Evolutionary conservation across 2,329 filamentous ascomycete genomes (phyloP).

Genomic region (Sporothrix pallida): DNA sequence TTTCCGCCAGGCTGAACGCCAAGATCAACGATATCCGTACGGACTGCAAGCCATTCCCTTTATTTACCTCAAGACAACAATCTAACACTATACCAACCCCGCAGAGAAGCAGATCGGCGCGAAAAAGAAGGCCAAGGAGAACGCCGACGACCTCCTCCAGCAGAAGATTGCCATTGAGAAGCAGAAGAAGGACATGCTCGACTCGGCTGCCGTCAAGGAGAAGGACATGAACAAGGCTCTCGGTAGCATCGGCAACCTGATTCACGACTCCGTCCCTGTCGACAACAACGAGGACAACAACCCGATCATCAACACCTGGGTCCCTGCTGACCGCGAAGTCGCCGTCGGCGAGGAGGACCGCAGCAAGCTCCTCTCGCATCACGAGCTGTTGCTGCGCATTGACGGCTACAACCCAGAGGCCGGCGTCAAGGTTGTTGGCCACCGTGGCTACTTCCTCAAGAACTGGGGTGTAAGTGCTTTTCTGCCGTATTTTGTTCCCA

Average conservation of each 20-base stretch:
- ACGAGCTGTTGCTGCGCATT: slow-evolving; percentile 86
- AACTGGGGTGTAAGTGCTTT: slow-evolving; percentile 84
- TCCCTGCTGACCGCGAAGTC: slow-evolving; percentile 73
- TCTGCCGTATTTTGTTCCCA: too few relatives aligned
- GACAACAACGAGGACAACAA: slow-evolving; percentile 92
- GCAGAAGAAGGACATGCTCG: slow-evolving; percentile 80
- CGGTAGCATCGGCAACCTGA: slow-evolving; percentile 85
- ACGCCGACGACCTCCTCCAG: slow-evolving; percentile 77
- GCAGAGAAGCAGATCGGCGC: slow-evolving; percentile 39
- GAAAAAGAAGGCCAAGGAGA: slow-evolving; percentile 97
- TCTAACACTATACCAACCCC: neutral
- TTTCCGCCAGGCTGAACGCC: slow-evolving; percentile 61
- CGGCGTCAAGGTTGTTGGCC: slow-evolving; percentile 91
- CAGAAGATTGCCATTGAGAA: slow-evolving; percentile 71
- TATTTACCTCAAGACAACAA: neutral
- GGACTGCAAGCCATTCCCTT: neutral
- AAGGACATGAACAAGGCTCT: slow-evolving; percentile 75
- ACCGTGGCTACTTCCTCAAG: slow-evolving; percentile 90
- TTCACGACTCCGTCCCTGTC: slow-evolving; percentile 84
- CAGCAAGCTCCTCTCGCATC: slow-evolving; percentile 77
- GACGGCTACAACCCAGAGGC: slow-evolving; percentile 93
- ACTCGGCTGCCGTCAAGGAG: slow-evolving; percentile 74
- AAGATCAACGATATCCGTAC: slow-evolving; percentile 74
- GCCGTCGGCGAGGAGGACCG: slow-evolving; percentile 64
- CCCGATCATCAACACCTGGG: slow-evolving; percentile 75